Percentiles rank a stretch among this genome's conserved stretches.
Conservation (phyloP, 768 basidiomycete species). For the Ramaria rubella region DNA sequence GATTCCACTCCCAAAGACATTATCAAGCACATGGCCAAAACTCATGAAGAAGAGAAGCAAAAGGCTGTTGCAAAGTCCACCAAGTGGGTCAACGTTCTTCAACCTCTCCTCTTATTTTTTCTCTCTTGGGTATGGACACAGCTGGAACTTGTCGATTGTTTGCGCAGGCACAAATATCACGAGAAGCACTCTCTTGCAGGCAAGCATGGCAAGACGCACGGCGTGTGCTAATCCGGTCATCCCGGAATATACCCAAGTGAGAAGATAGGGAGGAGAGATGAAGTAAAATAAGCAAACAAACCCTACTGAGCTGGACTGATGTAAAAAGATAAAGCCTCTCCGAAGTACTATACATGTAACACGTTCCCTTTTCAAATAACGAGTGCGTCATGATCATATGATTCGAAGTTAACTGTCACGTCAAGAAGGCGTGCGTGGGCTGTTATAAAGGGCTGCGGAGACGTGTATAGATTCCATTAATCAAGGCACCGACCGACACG, state of each 20-base stretch:
- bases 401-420: too few relatives aligned
- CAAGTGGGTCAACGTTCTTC: conserved; percentile 10
- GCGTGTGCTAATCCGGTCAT: conserved; percentile 15
- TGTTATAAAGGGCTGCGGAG: too few relatives aligned
- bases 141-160: conserved; percentile 9
- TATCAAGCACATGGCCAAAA: conserved; percentile 17
- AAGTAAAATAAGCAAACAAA: too few relatives aligned
- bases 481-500: too few relatives aligned
- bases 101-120: conserved; percentile 6
- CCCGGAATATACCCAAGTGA: not conserved
- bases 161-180: conserved; percentile 15
- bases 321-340: too few relatives aligned
- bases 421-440: too few relatives aligned
- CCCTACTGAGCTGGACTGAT: too few relatives aligned
- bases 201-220: conserved; percentile 29
- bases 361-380: too few relatives aligned
- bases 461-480: too few relatives aligned
- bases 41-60: not conserved
- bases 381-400: too few relatives aligned
- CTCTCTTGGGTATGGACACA: conserved; percentile 1
- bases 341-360: too few relatives aligned
- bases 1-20: conserved; percentile 20
- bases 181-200: conserved; percentile 27
- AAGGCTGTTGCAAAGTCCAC: not conserved
- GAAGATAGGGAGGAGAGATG: not conserved